A percentile compares a stretch with the other conserved stretches of the same genome.
Conservation (phyloP, 2,329 filamentous ascomycete species). For the Thermoascus crustaceus region DNA sequence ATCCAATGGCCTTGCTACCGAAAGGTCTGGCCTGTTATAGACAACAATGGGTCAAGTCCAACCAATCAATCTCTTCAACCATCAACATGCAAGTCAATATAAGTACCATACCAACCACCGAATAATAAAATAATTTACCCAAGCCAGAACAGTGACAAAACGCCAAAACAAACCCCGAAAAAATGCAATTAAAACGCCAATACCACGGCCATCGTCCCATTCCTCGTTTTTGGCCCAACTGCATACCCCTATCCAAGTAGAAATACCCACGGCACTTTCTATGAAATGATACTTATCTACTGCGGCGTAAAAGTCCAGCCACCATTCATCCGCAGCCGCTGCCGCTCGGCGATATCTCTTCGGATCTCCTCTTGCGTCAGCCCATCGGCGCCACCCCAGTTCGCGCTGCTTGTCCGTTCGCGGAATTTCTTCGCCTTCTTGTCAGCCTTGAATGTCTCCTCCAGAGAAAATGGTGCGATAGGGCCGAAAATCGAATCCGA, state of each 20-base stretch:
- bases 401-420: slow-evolving; percentile 83
- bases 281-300: not conserved
- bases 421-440: slow-evolving; percentile 86
- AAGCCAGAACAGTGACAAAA: too few species aligned
- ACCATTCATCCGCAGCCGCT: slow-evolving; percentile 71
- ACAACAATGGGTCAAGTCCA: too few species aligned
- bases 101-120: too few species aligned
- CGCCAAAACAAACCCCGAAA: not conserved
- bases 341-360: slow-evolving; percentile 69
- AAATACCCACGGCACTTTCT: not conserved
- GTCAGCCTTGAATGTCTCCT: slow-evolving; percentile 88
- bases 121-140: too few species aligned
- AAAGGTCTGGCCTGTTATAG: too few species aligned
- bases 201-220: not conserved
- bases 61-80: too few species aligned
- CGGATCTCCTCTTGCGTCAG: slow-evolving; percentile 82
- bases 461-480: slow-evolving; percentile 82
- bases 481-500: slow-evolving; percentile 89
- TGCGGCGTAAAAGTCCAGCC: slow-evolving; percentile 67
- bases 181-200: slow-evolving; percentile 1
- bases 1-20: too few species aligned
- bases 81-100: too few species aligned
- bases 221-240: not conserved
- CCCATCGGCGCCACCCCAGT: slow-evolving; percentile 76
- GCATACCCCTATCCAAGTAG: not conserved